Conservation (phyloP, 805 yeast genomes). For the Komagataella ulmi region DNA sequence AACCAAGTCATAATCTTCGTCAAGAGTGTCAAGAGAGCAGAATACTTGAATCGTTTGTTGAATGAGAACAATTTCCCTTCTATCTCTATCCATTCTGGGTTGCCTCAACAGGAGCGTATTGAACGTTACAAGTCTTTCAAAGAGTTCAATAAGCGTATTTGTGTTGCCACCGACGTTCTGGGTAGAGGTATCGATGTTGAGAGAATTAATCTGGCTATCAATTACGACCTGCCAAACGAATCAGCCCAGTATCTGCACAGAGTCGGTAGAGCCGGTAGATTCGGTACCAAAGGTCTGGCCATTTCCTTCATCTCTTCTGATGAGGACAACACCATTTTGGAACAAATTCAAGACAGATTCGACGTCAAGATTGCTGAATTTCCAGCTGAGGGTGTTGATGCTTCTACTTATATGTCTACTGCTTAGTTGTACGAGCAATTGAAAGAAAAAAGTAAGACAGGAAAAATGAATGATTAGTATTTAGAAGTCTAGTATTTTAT, state of each 20-base stretch:
- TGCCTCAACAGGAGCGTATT: conserved; percentile 96
- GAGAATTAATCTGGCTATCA: conserved; percentile 95
- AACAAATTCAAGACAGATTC: conserved; percentile 91
- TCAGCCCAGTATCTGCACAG: conserved; percentile 98
- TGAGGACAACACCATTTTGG: conserved; percentile 82
- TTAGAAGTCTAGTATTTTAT: not conserved
- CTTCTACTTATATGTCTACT: conserved; percentile 88
- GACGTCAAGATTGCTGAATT: conserved; percentile 90
- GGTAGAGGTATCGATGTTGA: conserved; percentile 99
- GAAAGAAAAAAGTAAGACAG: not conserved
- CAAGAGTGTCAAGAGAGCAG: conserved; percentile 81
- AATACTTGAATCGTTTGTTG: conserved; percentile 77
- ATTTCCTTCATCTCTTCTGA: conserved; percentile 77
- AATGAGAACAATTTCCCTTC: conserved; percentile 94
- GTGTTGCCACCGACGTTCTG: conserved; percentile 96
- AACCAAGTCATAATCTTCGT: conserved; percentile 97
- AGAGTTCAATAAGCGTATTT: conserved; percentile 96
- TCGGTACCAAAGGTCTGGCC: conserved; percentile 98
- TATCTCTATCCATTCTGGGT: conserved; percentile 89
- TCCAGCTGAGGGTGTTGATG: conserved; percentile 97
- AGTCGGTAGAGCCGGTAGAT: conserved; percentile 99
- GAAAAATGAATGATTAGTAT: not conserved
- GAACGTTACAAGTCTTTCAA: conserved; percentile 92
- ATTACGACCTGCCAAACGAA: conserved; percentile 91
- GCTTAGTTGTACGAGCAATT: conserved; percentile 28